phyloP scores from a whole-genome alignment of 2,329 filamentous ascomycete species.

The Coniella lustricola region DNA sequence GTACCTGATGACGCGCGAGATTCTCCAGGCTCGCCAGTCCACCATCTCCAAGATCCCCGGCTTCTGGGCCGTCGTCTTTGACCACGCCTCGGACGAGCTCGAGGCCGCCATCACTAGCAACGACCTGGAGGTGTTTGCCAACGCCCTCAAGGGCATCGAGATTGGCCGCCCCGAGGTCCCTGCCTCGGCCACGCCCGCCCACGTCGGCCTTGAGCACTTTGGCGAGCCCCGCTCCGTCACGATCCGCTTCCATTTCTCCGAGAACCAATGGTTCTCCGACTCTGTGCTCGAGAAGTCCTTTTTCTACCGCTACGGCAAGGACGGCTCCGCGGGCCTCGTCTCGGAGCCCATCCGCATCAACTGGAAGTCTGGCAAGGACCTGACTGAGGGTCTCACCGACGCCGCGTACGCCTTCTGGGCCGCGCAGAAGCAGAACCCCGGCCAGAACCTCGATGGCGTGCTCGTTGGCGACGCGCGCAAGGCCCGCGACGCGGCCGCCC shows the following conservation, averaged over 20 bases:
- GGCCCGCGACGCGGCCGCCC: constrained; percentile 9
- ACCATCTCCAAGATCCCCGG: constrained; percentile 51
- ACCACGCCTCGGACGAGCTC: constrained; percentile 49
- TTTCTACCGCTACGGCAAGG: constrained; percentile 52
- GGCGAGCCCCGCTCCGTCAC: constrained; percentile 58
- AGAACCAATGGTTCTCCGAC: constrained; percentile 57
- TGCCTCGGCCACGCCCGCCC: constrained; percentile 23
- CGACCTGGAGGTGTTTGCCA: constrained; percentile 52
- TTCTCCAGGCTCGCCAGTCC: constrained; percentile 52
- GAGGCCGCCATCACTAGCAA: constrained; percentile 55
- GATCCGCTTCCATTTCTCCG: constrained; percentile 47
- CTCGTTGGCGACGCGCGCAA: constrained; percentile 16
- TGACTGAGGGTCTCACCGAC: constrained; percentile 56
- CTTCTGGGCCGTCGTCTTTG: constrained; percentile 65
- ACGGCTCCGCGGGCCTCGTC: constrained; percentile 39
- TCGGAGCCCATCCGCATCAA: constrained; percentile 61
- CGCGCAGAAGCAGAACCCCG: constrained; percentile 37
- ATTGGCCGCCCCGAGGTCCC: constrained; percentile 39
- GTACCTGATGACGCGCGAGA: constrained; percentile 24
- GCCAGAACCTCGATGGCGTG: constrained; percentile 22
- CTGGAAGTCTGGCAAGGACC: constrained; percentile 59
- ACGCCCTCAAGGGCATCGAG: constrained; percentile 47
- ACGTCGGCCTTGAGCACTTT: constrained; percentile 25
- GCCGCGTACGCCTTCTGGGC: constrained; percentile 51
- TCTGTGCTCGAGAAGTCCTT: constrained; percentile 59